Base-by-base conservation (phyloP, 1,284 basidiomycete species). In the Ceratobasidium sp. region DNA sequence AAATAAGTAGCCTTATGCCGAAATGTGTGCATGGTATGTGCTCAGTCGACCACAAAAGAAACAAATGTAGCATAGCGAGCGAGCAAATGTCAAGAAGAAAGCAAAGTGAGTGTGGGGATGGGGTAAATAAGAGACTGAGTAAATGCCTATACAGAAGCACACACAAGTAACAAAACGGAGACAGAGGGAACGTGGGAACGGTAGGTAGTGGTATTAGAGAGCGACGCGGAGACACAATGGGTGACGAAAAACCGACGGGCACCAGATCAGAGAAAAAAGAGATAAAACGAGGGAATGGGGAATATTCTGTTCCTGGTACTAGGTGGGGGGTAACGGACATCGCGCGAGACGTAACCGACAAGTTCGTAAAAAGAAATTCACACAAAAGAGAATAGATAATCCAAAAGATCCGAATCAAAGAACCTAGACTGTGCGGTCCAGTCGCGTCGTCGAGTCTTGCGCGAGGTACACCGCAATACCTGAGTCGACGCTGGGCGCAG, bases 381-480 rank as follows among this genome's bases (percentile, higher is more conserved):
- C 36, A 38, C 36, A 42, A 23, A 56, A 59, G 23, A 59, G 14
- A 59, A 42, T 42, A 59, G 40, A 40, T 59, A 59, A 42, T 28
- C 23, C 36, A 59, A 40, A 46, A 59, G 23, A 59, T 59, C 58
- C 58, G 38, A 42, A 30, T 49, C 23, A 33, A 9, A 38, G n/a
- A 25, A 21, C 30, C 28, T 54, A 54, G 53, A 54, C 53, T 2
- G 53, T 54, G 9, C 48, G 62, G 8, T 66, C 49, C 48, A 66
- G 33, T 21, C 48, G 49, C 21, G 62, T 40, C 12, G 16, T 56
- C 64, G 46, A 67, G 30, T 67, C 64, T 28, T 67, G 64, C 6
- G 64, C 64, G 3, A 67, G 64, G 51, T 67, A 67, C 21, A 67
- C 64, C 1, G 64, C 64, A 23, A 67, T 46, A n/a, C 64, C 64